A percentile compares a stretch with the other conserved stretches of the same genome.
Conservation (phyloP, 441 rosid species). For the Daphne laureola region DNA sequence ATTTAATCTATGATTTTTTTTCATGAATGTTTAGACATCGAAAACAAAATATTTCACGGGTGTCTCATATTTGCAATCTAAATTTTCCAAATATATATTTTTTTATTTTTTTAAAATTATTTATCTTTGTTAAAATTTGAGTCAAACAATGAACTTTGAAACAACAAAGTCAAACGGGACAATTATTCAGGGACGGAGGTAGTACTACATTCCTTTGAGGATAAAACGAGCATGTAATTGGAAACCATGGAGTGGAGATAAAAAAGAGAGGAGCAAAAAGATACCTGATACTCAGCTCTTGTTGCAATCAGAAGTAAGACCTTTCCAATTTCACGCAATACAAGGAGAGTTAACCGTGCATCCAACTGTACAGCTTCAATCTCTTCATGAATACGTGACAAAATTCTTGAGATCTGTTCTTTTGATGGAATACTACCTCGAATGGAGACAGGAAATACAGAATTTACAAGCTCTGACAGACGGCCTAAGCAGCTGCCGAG, state of each 20-base stretch:
- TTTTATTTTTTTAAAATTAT: no score
- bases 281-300: constrained; percentile 95
- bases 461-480: constrained; percentile 82
- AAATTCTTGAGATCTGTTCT: constrained; percentile 73
- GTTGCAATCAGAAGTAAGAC: constrained; percentile 70
- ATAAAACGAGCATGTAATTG: constrained; percentile 4
- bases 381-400: constrained; percentile 86
- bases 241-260: neutral
- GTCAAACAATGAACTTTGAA: no score
- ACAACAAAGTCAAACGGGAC: no score
- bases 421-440: constrained; percentile 93
- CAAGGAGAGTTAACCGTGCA: constrained; percentile 85
- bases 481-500: constrained; percentile 69
- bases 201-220: constrained; percentile 1
- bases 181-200: no score
- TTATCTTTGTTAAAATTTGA: no score
- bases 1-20: no score
- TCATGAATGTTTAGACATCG: no score
- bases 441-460: constrained; percentile 77
- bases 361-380: constrained; percentile 88
- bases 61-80: no score
- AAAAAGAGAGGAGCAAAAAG: neutral
- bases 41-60: no score
- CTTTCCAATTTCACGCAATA: constrained; percentile 80
- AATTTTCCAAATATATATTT: no score